Evolutionary conservation across 306 rosid species (phyloP).

Genomic region (Quillaja saponaria): DNA sequence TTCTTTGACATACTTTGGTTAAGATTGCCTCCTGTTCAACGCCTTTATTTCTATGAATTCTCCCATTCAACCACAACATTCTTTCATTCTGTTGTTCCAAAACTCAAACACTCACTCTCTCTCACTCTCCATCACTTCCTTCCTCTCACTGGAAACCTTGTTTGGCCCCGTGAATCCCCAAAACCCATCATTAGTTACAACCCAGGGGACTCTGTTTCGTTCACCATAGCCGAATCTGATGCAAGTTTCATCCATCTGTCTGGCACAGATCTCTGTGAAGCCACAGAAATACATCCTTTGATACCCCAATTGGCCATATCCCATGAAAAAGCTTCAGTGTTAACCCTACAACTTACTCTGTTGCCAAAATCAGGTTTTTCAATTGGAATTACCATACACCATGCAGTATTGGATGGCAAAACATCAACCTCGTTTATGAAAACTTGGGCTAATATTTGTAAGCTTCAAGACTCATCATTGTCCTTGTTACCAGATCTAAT

Average conservation of each 20-base stretch:
- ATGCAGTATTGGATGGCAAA: constrained; percentile 46
- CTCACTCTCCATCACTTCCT: constrained; percentile 35
- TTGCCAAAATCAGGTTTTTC: constrained; percentile 46
- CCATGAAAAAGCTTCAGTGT: constrained; percentile 21
- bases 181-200: constrained; percentile 24
- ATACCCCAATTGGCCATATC: constrained; percentile 24
- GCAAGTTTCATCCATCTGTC: constrained; percentile 27
- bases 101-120: constrained; percentile 36
- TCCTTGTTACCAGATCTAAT: constrained; percentile 10
- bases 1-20: constrained; percentile 48
- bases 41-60: constrained; percentile 28
- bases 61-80: background rate
- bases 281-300: background rate
- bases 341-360: constrained; percentile 45
- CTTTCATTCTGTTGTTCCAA: constrained; percentile 35
- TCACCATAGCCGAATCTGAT: constrained; percentile 40
- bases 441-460: constrained; percentile 57
- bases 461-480: background rate
- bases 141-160: constrained; percentile 36
- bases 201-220: constrained; percentile 27
- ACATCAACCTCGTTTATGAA: constrained; percentile 45
- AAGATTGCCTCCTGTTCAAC: constrained; percentile 41
- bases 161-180: constrained; percentile 28
- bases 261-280: constrained; percentile 3
- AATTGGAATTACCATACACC: constrained; percentile 45